Conservation (phyloP, 139 green algal species). For the Axilococcus clingmanii region DNA sequence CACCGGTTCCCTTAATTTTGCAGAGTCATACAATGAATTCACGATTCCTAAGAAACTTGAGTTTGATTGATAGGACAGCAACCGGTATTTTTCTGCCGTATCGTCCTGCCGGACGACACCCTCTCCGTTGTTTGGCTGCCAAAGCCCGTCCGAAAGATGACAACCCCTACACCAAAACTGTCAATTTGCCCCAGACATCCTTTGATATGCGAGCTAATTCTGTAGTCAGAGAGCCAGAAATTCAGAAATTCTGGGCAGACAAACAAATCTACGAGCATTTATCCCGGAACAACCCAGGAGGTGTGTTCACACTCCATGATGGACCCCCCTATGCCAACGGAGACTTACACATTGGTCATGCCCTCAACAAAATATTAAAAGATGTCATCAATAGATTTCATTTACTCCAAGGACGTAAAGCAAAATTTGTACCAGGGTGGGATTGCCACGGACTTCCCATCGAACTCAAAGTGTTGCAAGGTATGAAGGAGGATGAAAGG, state of each 20-base stretch:
- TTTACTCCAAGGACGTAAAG: constrained; percentile 55
- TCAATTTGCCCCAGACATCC: constrained; percentile 80
- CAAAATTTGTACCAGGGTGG: constrained; percentile 90
- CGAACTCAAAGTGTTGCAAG: constrained; percentile 93
- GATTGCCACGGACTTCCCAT: constrained; percentile 98
- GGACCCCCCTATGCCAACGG: constrained; percentile 98
- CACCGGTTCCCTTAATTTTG: too few species aligned
- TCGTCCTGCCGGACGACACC: not conserved
- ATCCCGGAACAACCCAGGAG: constrained; percentile 27
- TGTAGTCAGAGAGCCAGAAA: constrained; percentile 79
- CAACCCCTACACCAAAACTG: constrained; percentile 66
- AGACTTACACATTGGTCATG: constrained; percentile 95
- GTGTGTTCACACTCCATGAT: constrained; percentile 92
- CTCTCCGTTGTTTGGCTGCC: constrained; percentile 1
- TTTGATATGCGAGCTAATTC: constrained; percentile 95
- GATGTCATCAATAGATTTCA: constrained; percentile 78
- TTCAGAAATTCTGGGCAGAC: constrained; percentile 86
- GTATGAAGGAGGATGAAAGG: constrained; percentile 52
- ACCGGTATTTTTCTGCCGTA: not conserved
- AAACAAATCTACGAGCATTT: constrained; percentile 65
- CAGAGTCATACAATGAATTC: too few species aligned
- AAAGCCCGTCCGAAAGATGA: constrained; percentile 13
- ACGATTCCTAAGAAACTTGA: too few species aligned
- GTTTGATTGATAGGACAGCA: not conserved
- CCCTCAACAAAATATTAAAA: constrained; percentile 99